Evolutionary conservation across 2,329 filamentous ascomycete genomes (phyloP), one percentile per base, ranked within the genome.

Genomic region (Calycina marina): DNA sequence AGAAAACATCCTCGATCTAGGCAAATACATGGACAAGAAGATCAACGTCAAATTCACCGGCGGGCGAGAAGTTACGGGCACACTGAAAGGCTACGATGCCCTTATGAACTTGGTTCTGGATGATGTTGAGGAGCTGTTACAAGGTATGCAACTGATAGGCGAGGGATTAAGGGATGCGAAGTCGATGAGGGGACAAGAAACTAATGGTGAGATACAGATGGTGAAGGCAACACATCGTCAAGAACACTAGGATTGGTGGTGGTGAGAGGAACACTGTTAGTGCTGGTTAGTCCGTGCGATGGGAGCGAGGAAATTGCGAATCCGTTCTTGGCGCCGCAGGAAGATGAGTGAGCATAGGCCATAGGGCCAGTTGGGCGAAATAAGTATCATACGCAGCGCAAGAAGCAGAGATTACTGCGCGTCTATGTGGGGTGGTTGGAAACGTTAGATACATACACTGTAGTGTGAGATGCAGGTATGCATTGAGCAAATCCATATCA

Each of bases 81-180:
- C 74, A 1, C 65, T 98, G 25, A 96, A 96, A 58, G 90, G 90
- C 40, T 96, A 86, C 56, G 90, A 98, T 55, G 86, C 90, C 48
- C 67, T 98, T 39, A 96, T 96, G 86, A 98, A 98, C 56, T 67
- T 98, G 40, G 90, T 98, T 15, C 65, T 98, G 35, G 90, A 96
- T 51, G 82, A 96, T 46, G 88, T 93, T 32, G 76, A 90, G 55
- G 90, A 98, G 56, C 69, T 78, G 29, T 75, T 94, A 59, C 71
- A 79, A 64, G 88, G 88, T 93, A 61, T 40, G 67, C 18, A 14
- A n/a, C n/a, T n/a, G n/a, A n/a, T n/a, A n/a, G n/a, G n/a, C n/a
- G n/a, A n/a, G n/a, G n/a, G n/a, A n/a, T n/a, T n/a, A n/a, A n/a
- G n/a, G n/a, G n/a, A n/a, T n/a, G n/a, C n/a, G n/a, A n/a, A n/a